phyloP scores from a whole-genome alignment of 129 eudicot species.

The Arctium lappa region DNA sequence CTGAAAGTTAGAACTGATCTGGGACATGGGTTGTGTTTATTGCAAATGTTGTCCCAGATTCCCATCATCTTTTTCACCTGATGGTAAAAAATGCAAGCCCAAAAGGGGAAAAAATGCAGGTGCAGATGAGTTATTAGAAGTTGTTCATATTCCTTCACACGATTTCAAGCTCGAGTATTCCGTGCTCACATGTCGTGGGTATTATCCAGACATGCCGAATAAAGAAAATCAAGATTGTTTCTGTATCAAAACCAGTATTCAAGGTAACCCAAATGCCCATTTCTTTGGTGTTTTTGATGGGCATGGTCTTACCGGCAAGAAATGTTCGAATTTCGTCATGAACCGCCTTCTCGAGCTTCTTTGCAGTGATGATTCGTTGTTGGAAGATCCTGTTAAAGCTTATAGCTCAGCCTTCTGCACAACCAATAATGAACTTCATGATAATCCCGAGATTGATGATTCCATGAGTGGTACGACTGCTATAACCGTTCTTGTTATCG shows the following conservation, averaged over 20 bases:
- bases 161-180: conserved; percentile 69
- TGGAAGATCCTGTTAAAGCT: conserved; percentile 77
- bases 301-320: conserved; percentile 72
- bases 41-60: conserved; percentile 67
- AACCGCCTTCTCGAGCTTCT: conserved; percentile 61
- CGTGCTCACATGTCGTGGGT: conserved; percentile 67
- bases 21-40: conserved; percentile 77
- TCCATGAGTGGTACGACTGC: conserved; percentile 99
- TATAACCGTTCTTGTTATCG: conserved; percentile 75
- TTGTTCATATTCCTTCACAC: conserved; percentile 70
- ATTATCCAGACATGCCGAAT: conserved; percentile 79
- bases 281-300: conserved; percentile 98
- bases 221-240: conserved; percentile 90
- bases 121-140: conserved; percentile 44
- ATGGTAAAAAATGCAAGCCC: conserved; percentile 31
- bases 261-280: conserved; percentile 81
- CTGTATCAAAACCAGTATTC: conserved; percentile 58
- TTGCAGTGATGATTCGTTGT: conserved; percentile 44
- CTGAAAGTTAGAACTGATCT: background rate
- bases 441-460: conserved; percentile 66
- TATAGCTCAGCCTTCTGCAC: conserved; percentile 57
- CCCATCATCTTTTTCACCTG: conserved; percentile 23
- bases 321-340: conserved; percentile 75
- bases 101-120: conserved; percentile 33
- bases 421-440: conserved; percentile 68